Conservation (phyloP, 1,284 basidiomycete genomes). For the Apiotrichum domesticum region DNA sequence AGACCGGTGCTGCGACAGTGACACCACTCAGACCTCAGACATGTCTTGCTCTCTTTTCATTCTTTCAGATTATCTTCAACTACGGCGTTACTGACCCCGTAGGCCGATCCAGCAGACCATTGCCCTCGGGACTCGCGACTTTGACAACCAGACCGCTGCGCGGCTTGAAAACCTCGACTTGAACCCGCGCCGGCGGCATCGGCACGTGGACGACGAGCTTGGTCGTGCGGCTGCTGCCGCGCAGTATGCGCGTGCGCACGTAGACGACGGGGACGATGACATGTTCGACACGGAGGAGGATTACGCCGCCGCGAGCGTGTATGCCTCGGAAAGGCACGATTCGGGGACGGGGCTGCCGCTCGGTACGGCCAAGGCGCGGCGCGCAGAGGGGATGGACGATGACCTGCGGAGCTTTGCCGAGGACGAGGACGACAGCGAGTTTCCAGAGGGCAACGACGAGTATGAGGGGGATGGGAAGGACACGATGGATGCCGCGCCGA, state of each 20-base stretch:
- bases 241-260: background rate
- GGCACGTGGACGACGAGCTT: background rate
- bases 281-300: constrained; percentile 19
- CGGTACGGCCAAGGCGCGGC: constrained; percentile 12
- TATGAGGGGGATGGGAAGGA: constrained; percentile 16
- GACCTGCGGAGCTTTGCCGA: constrained; percentile 20
- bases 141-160: constrained; percentile 29
- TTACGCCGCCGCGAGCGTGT: constrained; percentile 8
- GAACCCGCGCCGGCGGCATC: background rate
- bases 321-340: constrained; percentile 14
- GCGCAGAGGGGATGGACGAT: constrained; percentile 20
- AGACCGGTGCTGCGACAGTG: no score
- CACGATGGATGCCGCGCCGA: constrained; percentile 1
- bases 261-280: constrained; percentile 11
- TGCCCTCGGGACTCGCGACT: constrained; percentile 33
- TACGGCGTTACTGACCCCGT: background rate
- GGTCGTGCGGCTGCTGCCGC: constrained; percentile 3
- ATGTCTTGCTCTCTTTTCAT: no score
- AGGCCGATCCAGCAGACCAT: constrained; percentile 34
- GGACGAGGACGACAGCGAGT: constrained; percentile 21
- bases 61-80: no score
- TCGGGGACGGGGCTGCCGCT: constrained; percentile 23
- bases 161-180: constrained; percentile 14
- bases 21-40: no score
- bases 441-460: constrained; percentile 35